These are phyloP conservation scores for Bipolaris oryzae DNA, from an alignment of 2,329 filamentous ascomycete species.

Conservation along the genomic window DNA sequence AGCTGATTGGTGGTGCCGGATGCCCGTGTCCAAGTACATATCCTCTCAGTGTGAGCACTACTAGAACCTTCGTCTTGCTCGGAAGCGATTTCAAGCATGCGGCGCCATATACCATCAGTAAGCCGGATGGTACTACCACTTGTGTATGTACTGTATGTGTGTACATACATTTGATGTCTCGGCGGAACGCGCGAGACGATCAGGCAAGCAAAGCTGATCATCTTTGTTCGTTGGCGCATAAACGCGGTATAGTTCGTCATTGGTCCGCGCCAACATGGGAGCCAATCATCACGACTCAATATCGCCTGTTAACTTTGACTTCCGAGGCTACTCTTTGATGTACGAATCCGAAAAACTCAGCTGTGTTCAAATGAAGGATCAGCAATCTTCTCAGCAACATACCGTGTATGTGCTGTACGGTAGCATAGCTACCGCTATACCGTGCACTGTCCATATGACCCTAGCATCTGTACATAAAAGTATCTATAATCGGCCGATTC, in stretches of 20 bases:
- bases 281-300: conserved; percentile 1
- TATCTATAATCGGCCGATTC: background rate
- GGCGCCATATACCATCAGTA: background rate
- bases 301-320: conserved; percentile 4
- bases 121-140: background rate
- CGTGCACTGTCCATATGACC: background rate
- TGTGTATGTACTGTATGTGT: too few species aligned
- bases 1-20: background rate
- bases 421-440: background rate
- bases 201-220: background rate
- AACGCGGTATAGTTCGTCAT: background rate
- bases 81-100: background rate
- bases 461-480: background rate
- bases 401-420: too few species aligned
- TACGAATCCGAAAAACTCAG: background rate
- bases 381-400: background rate
- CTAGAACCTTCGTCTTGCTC: background rate
- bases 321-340: background rate
- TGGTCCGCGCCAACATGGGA: conserved; percentile 8
- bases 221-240: background rate
- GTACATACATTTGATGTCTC: background rate
- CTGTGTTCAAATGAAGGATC: background rate
- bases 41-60: background rate
- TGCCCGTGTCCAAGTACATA: background rate
- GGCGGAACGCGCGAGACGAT: background rate